phyloP scores from a whole-genome alignment of 1,284 basidiomycete genomes.

The Ganoderma lingzhi region DNA sequence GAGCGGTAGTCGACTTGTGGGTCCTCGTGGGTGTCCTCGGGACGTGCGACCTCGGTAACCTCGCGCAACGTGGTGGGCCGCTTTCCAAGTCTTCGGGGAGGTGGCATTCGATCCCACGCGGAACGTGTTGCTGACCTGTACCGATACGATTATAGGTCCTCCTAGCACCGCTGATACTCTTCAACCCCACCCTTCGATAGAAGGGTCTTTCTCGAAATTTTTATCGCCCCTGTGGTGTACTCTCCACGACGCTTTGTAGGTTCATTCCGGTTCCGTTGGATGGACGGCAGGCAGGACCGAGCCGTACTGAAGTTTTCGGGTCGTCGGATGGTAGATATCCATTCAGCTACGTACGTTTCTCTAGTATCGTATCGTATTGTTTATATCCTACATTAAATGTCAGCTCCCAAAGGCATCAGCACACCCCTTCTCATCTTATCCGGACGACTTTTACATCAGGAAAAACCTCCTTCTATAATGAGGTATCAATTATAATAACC shows the following conservation, averaged over 20 bases:
- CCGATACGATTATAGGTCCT: not conserved
- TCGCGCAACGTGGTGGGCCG: not conserved
- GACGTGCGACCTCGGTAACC: not conserved
- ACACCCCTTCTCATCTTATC: not conserved
- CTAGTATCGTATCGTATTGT: not conserved
- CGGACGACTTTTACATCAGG: no score
- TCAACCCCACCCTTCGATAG: not conserved
- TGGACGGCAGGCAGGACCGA: no score
- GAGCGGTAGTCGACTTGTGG: not conserved
- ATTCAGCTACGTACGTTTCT: not conserved
- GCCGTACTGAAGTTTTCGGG: no score
- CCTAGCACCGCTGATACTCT: not conserved
- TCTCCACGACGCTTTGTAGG: not conserved
- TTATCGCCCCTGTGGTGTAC: not conserved
- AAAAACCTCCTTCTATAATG: no score
- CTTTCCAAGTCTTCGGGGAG: not conserved
- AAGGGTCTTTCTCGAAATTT: not conserved
- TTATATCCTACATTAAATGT: not conserved
- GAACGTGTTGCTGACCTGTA: not conserved
- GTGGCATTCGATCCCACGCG: not conserved
- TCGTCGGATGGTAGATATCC: not conserved
- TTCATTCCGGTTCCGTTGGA: not conserved
- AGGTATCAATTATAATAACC: no score
- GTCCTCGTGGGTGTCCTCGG: not conserved
- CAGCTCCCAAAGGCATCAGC: not conserved